These are phyloP conservation scores for Pholiota molesta DNA, from an alignment of 768 basidiomycete genomes.

Conservation along the genomic window DNA sequence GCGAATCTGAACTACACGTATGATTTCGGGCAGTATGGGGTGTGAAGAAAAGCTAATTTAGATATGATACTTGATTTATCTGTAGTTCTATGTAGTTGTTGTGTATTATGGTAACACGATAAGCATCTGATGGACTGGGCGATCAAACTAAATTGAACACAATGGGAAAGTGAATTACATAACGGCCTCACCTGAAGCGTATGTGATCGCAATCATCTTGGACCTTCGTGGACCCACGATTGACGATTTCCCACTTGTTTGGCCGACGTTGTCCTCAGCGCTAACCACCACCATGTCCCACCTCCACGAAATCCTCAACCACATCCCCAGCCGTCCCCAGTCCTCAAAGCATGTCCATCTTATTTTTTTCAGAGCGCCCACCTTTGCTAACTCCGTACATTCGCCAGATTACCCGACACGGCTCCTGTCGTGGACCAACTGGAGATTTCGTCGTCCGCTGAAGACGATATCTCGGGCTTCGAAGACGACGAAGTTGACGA, in stretches of 20 bases:
- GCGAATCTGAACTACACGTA: constrained; percentile 30
- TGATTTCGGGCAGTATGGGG: constrained; percentile 33
- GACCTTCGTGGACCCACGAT: constrained; percentile 38
- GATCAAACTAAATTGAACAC: constrained; percentile 22
- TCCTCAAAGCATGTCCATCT: constrained; percentile 43
- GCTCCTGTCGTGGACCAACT: constrained; percentile 29
- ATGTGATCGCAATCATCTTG: constrained; percentile 30
- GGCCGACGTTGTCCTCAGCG: constrained; percentile 26
- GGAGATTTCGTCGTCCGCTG: constrained; percentile 37
- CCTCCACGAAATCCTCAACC: constrained; percentile 60
- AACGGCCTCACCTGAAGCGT: constrained; percentile 24
- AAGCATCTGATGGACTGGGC: constrained; percentile 15
- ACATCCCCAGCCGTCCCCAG: constrained; percentile 42
- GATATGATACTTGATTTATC: constrained; percentile 17
- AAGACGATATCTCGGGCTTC: constrained; percentile 26
- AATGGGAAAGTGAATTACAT: constrained; percentile 25
- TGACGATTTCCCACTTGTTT: constrained; percentile 29
- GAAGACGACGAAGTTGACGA: constrained; percentile 32
- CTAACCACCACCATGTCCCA: constrained; percentile 51
- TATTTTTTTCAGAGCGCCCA: constrained; percentile 13
- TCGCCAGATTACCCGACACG: constrained; percentile 23
- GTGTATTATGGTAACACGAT: constrained; percentile 16
- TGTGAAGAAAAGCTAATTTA: constrained; percentile 19
- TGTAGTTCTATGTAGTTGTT: constrained; percentile 11
- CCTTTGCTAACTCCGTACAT: constrained; percentile 21